Percentiles rank a stretch among this genome's conserved stretches.
Conservation (phyloP, 2,329 filamentous ascomycete species). For the Fusarium brachygibbosum region DNA sequence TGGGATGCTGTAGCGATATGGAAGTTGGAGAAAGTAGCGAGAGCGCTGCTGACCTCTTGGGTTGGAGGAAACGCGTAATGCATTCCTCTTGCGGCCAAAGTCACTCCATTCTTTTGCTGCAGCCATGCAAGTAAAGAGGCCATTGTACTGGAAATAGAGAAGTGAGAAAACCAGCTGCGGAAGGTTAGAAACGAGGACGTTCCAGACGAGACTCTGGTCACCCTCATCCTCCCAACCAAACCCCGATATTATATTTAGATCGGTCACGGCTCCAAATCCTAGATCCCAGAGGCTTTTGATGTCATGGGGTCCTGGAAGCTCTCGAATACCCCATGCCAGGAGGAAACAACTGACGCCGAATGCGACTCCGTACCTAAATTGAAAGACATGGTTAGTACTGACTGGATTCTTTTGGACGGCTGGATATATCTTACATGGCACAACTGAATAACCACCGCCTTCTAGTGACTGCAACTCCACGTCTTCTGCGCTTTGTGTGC, state of each 20-base stretch:
- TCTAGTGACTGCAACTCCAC: not conserved
- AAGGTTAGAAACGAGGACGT: not conserved
- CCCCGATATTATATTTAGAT: not conserved
- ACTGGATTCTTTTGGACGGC: fast-evolving
- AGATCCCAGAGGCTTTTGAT: not conserved
- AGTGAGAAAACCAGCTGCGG: not conserved
- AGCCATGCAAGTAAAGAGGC: not conserved
- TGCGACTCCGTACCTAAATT: not conserved
- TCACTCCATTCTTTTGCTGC: not conserved
- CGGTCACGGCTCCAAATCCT: not conserved
- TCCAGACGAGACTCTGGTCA: fast-evolving
- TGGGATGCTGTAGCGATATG: not conserved
- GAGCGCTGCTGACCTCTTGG: not conserved
- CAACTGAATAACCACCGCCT: not conserved
- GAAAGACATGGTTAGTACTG: not conserved
- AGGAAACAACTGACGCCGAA: fast-evolving
- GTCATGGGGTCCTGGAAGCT: not conserved
- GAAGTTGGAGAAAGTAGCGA: not conserved
- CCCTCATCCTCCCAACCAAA: not conserved
- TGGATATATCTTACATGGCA: not conserved
- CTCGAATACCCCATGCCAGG: fast-evolving
- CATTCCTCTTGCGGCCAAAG: not conserved
- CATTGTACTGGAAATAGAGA: not conserved
- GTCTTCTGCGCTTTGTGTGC: fast-evolving
- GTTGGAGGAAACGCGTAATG: not conserved